These are phyloP conservation scores for Beta corolliflora DNA, from an alignment of 179 eudicot species.

Conservation along the genomic window DNA sequence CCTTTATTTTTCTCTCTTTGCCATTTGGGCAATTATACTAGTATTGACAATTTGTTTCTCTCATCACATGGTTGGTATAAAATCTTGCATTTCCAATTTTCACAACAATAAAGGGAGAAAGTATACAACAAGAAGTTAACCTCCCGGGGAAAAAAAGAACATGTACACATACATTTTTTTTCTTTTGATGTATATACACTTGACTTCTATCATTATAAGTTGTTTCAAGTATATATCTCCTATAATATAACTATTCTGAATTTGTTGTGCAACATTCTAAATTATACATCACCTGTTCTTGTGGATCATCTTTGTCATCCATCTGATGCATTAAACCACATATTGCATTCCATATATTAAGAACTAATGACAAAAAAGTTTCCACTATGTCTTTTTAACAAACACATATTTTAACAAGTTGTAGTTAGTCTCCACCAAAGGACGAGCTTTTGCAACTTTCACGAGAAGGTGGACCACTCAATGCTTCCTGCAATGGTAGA, in stretches of 20 bases:
- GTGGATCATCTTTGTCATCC: not conserved
- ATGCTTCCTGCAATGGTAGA: constrained; percentile 17
- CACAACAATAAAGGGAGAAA: not conserved
- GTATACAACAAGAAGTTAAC: not conserved
- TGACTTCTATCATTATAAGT: not conserved
- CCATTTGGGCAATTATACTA: too few species aligned
- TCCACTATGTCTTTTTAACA: not conserved
- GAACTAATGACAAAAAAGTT: not conserved
- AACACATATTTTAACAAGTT: not conserved
- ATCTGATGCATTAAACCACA: not conserved
- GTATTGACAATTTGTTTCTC: too few species aligned
- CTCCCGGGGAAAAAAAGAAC: too few species aligned
- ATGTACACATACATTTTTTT: too few species aligned
- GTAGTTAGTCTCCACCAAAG: not conserved
- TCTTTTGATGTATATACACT: not conserved
- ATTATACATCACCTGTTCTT: constrained; percentile 4
- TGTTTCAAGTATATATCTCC: not conserved
- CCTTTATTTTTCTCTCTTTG: too few species aligned
- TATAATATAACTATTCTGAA: constrained; percentile 5
- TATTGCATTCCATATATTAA: not conserved
- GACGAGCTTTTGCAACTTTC: constrained; percentile 21
- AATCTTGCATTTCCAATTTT: too few species aligned
- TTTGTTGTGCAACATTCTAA: not conserved
- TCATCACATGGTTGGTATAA: too few species aligned
- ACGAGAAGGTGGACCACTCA: constrained; percentile 32